phyloP scores from a whole-genome alignment of 139 green algal genomes.

The Bryopsis sp. region DNA sequence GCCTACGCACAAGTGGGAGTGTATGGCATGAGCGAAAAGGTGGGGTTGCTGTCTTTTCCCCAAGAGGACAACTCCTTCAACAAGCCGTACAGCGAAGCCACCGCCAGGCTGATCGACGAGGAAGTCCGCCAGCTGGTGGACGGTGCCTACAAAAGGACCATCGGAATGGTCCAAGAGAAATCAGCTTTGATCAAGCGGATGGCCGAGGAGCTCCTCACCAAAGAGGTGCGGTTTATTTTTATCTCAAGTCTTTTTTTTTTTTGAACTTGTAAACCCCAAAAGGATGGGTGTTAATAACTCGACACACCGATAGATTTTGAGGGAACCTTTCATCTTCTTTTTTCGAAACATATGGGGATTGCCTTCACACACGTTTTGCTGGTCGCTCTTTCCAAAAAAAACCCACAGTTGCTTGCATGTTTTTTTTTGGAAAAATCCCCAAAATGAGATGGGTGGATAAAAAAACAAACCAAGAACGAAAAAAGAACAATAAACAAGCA shows the following conservation, averaged over 20 bases:
- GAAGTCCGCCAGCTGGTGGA: slow-evolving; percentile 85
- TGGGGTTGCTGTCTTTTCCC: slow-evolving; percentile 94
- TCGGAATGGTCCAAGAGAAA: slow-evolving; percentile 77
- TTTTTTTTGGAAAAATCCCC: too few species aligned
- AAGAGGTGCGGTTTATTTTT: slow-evolving; percentile 36
- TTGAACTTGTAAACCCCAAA: too few species aligned
- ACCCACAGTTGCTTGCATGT: too few species aligned
- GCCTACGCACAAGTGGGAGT: slow-evolving; percentile 80
- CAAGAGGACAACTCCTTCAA: slow-evolving; percentile 70
- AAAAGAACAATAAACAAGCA: too few species aligned
- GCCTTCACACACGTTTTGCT: too few species aligned
- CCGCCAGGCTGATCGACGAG: slow-evolving; percentile 87
- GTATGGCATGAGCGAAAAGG: slow-evolving; percentile 92
- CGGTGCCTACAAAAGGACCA: slow-evolving; percentile 70
- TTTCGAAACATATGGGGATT: too few species aligned
- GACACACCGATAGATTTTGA: too few species aligned
- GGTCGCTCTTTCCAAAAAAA: too few species aligned
- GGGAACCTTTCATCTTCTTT: too few species aligned
- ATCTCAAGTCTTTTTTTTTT: slow-evolving; percentile 20
- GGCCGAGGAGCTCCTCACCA: slow-evolving; percentile 52
- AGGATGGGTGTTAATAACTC: too few species aligned
- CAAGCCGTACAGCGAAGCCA: slow-evolving; percentile 95
- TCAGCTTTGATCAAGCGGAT: slow-evolving; percentile 72
- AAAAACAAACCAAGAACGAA: too few species aligned
- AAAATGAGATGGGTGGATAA: too few species aligned